Conservation (phyloP, 768 basidiomycete species). For the Suillus paluster region DNA sequence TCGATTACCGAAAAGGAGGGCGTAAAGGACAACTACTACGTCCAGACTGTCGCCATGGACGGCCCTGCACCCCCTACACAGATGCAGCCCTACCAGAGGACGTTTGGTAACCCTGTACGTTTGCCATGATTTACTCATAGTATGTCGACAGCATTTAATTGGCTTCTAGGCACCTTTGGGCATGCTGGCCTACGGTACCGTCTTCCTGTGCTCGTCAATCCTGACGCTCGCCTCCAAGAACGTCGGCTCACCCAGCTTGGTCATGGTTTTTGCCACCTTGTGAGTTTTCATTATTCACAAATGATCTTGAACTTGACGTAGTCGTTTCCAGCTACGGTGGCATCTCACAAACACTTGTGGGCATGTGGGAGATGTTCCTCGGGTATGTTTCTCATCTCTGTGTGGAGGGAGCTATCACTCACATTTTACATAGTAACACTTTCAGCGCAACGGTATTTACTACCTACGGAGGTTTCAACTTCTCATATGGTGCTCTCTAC, state of each 20-base stretch:
- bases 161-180: slow-evolving; percentile 28
- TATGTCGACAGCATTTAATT: slow-evolving; percentile 1
- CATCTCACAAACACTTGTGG: slow-evolving; percentile 33
- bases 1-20: slow-evolving; percentile 26
- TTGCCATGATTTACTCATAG: neutral
- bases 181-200: slow-evolving; percentile 34
- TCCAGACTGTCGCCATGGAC: slow-evolving; percentile 30
- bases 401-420: slow-evolving; percentile 5
- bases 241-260: slow-evolving; percentile 27
- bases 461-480: slow-evolving; percentile 35
- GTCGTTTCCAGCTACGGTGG: slow-evolving; percentile 29
- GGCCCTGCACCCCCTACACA: slow-evolving; percentile 14
- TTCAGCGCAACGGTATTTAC: slow-evolving; percentile 31
- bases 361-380: slow-evolving; percentile 38
- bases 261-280: slow-evolving; percentile 34
- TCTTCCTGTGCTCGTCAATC: slow-evolving; percentile 33
- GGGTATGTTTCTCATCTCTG: slow-evolving; percentile 21
- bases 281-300: slow-evolving; percentile 13
- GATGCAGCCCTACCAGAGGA: slow-evolving; percentile 32
- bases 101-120: slow-evolving; percentile 30
- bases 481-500: slow-evolving; percentile 32
- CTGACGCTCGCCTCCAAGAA: slow-evolving; percentile 25
- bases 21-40: slow-evolving; percentile 28
- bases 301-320: neutral
- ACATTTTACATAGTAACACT: slow-evolving; percentile 25